Percentiles rank a stretch among this genome's conserved stretches.
Evolutionary conservation across 176 grass and related monocot genomes (phyloP).

Genomic region (Bolboschoenus planiculmis): DNA sequence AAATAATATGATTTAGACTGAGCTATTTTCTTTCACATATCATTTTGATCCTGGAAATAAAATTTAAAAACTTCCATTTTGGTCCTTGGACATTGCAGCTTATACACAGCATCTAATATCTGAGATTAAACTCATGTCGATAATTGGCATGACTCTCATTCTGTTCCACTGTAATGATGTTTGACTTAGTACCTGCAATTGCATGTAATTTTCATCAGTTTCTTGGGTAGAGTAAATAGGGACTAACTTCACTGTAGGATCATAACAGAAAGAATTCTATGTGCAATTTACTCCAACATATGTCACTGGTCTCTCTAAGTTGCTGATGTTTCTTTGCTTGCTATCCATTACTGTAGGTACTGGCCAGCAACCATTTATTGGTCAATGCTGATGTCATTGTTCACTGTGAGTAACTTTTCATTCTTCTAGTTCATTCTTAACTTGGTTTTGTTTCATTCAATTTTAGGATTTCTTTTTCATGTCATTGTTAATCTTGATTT

Average conservation of each 20-base stretch:
- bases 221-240: background rate
- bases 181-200: background rate
- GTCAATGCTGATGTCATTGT: slow-evolving; percentile 76
- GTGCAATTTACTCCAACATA: background rate
- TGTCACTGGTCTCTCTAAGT: background rate
- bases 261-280: background rate
- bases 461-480: no score
- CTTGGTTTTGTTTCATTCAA: background rate
- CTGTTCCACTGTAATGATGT: background rate
- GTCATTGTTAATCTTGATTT: background rate
- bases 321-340: background rate
- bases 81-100: background rate
- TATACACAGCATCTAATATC: background rate
- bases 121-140: background rate
- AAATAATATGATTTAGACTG: background rate
- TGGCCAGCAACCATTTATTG: slow-evolving; percentile 64
- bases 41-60: background rate
- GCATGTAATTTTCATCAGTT: background rate
- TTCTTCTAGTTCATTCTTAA: background rate
- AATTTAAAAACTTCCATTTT: background rate
- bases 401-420: slow-evolving; percentile 49
- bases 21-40: background rate
- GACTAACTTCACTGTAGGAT: background rate
- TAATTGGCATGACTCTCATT: background rate
- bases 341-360: slow-evolving; percentile 39